Evolutionary conservation across 208 protist genomes (phyloP), one percentile per base, ranked within the genome.

Genomic region (Crithidia brevicula): DNA sequence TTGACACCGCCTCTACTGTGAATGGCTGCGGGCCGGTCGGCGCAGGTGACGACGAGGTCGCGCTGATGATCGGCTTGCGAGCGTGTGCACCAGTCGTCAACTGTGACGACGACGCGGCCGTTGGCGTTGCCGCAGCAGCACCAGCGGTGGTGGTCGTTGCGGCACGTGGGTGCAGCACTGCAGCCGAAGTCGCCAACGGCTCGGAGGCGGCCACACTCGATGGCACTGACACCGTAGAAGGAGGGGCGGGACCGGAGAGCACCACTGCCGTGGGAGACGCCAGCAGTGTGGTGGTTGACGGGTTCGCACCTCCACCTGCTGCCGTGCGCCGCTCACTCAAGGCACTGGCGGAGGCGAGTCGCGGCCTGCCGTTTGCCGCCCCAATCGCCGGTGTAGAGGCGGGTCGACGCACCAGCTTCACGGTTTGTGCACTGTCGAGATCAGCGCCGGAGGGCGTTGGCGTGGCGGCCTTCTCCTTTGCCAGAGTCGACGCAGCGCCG

Each of bases 11-110:
- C n/a, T n/a, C n/a, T n/a, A n/a, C n/a, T n/a, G n/a, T n/a, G n/a
- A n/a, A n/a, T n/a, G n/a, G n/a, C n/a, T n/a, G n/a, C n/a, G n/a
- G n/a, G n/a, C n/a, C n/a, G n/a, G 22, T 23, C 46, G 22, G 4
- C 15, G 46, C 15, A 5, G 46, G 46, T 6, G 23, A 4, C 10
- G 31, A 36, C 54, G 54, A 60, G 22, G 36, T 16, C 2, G 31
- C 43, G 52, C 43, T 22, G 52, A 58, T 43, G 33, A 58, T 42
- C 2, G 52, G 52, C 33, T 42, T 58, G 15, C 52, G 52, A n/a
- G n/a, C 4, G 31, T n/a, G 8, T 27, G 52, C 16, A 31, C 3
- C 28, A 58, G n/a, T 23, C n/a, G n/a, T n/a, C n/a, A n/a, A n/a
- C n/a, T n/a, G n/a, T n/a, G n/a, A n/a, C n/a, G n/a, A n/a, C n/a